Evolutionary conservation across 331 rosid species (phyloP).

Genomic region (Pyracantha coccinea): DNA sequence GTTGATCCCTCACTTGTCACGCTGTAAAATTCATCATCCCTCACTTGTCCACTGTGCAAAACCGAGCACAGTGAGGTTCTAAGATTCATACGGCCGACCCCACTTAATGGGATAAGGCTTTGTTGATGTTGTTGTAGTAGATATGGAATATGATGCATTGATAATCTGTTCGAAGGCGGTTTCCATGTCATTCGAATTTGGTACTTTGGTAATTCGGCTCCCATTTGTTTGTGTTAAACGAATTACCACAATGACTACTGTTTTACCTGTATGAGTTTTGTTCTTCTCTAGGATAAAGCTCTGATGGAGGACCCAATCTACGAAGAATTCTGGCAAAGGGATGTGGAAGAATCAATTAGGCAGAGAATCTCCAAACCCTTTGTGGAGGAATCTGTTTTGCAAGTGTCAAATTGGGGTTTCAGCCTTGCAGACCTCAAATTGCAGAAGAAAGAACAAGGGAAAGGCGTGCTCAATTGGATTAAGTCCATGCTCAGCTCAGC

Average conservation of each 20-base stretch:
- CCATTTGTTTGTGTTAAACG: not conserved
- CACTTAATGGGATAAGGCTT: no score
- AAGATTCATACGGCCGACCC: no score
- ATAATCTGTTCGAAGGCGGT: not conserved
- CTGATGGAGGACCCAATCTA: conserved; percentile 83
- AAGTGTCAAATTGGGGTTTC: conserved; percentile 94
- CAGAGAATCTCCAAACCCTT: conserved; percentile 68
- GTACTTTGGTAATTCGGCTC: not conserved
- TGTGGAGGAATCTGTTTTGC: conserved; percentile 84
- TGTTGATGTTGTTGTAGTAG: not conserved
- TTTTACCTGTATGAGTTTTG: not conserved
- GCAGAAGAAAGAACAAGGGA: conserved; percentile 53
- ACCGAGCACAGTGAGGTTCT: no score
- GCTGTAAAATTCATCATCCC: no score
- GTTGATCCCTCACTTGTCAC: not conserved
- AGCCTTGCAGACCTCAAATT: conserved; percentile 80
- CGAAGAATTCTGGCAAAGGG: conserved; percentile 98
- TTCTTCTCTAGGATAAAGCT: conserved; percentile 65
- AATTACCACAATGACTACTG: not conserved
- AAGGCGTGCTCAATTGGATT: conserved; percentile 53
- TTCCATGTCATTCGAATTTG: not conserved
- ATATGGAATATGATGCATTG: not conserved
- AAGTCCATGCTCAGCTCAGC: conserved; percentile 55
- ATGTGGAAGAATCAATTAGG: conserved; percentile 90
- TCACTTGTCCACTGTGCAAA: not conserved